Conservation (phyloP, 1,284 basidiomycete species). For the Mycosarcoma mackinlayi region DNA sequence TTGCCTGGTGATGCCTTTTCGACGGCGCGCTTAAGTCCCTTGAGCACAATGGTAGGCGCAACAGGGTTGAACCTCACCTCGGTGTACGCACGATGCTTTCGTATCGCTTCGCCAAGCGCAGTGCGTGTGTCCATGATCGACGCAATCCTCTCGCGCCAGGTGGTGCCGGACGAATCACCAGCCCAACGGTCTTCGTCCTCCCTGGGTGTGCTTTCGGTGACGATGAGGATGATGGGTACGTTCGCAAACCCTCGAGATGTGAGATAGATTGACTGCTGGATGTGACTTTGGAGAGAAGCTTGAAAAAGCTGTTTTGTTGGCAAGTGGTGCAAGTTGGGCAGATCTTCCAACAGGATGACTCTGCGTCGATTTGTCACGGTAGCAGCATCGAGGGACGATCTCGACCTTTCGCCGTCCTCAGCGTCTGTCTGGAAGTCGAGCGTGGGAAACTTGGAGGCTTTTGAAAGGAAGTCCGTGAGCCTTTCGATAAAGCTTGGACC, state of each 20-base stretch:
- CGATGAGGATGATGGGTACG: slow-evolving; percentile 80
- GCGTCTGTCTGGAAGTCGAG: slow-evolving; percentile 38
- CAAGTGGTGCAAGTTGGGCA: slow-evolving; percentile 80
- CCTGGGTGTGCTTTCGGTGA: slow-evolving; percentile 77
- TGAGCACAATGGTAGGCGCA: slow-evolving; percentile 83
- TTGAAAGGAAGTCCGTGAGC: slow-evolving; percentile 56
- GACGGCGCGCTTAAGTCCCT: slow-evolving; percentile 75
- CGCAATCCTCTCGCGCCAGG: slow-evolving; percentile 68
- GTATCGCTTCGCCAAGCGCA: slow-evolving; percentile 75
- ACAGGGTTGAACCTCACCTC: slow-evolving; percentile 91
- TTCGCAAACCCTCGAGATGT: slow-evolving; percentile 18
- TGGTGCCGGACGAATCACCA: slow-evolving; percentile 71
- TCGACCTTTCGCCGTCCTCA: slow-evolving; percentile 1
- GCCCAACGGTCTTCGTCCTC: slow-evolving; percentile 72
- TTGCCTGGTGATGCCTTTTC: slow-evolving; percentile 5
- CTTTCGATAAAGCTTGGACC: slow-evolving; percentile 42
- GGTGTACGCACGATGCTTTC: slow-evolving; percentile 76
- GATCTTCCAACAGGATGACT: slow-evolving; percentile 86
- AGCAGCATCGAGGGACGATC: slow-evolving; percentile 8
- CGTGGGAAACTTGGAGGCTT: slow-evolving; percentile 44
- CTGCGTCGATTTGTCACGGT: slow-evolving; percentile 32
- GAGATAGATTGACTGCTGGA: slow-evolving; percentile 21
- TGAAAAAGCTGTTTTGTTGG: slow-evolving; percentile 82
- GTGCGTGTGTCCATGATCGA: slow-evolving; percentile 75
- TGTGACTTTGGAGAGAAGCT: slow-evolving; percentile 71